Conservation (phyloP, 2,329 filamentous ascomycete species). For the Aureobasidium musti region DNA sequence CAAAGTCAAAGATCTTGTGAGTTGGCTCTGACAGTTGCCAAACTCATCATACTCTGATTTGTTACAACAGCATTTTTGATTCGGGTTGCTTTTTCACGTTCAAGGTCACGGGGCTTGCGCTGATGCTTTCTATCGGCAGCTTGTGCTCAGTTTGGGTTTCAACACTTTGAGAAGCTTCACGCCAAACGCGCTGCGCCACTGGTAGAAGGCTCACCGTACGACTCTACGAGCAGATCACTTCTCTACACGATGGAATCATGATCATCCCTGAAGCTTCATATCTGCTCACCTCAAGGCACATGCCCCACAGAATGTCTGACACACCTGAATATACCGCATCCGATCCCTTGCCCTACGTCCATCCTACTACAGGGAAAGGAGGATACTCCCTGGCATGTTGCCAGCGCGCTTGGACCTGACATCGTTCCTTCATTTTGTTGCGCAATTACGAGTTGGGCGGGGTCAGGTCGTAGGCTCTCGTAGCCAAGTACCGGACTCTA, state of each 20-base stretch:
- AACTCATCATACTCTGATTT: background rate
- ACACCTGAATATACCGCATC: background rate
- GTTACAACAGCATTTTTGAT: background rate
- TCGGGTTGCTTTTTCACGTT: constrained; percentile 11
- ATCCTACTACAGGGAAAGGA: constrained; percentile 13
- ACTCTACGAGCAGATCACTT: constrained; percentile 17
- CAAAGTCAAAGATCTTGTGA: constrained; percentile 15
- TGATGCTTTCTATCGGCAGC: constrained; percentile 8
- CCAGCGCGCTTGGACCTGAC: constrained; percentile 7
- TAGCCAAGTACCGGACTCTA: background rate
- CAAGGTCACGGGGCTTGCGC: constrained; percentile 9
- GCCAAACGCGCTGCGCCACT: constrained; percentile 25
- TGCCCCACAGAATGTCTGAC: background rate
- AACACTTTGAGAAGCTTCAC: constrained; percentile 22
- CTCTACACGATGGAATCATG: constrained; percentile 15
- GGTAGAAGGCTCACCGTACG: constrained; percentile 3
- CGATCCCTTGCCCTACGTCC: background rate
- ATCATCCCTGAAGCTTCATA: background rate
- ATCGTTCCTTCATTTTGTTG: constrained; percentile 1
- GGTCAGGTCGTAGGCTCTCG: background rate
- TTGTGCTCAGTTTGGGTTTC: constrained; percentile 25
- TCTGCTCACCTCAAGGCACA: background rate
- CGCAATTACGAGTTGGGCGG: constrained; percentile 2
- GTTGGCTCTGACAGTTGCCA: constrained; percentile 18
- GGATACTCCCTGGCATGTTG: background rate